Evolutionary conservation across 140 eudicot genomes (phyloP).

Genomic region (Anethum foeniculum): DNA sequence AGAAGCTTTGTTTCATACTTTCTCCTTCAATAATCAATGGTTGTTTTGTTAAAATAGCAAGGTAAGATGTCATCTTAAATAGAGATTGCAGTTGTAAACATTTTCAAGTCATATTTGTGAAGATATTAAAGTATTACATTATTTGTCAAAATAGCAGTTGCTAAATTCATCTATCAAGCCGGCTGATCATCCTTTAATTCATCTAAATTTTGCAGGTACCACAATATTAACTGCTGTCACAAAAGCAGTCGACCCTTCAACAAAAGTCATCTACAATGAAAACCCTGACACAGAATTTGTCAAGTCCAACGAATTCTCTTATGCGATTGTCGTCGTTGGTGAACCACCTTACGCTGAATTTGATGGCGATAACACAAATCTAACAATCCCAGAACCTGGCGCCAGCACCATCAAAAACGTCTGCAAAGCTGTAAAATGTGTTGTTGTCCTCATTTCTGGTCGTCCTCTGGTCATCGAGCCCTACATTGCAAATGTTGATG

Average conservation of each 20-base stretch:
- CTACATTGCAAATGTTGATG: not conserved
- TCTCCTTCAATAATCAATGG: not conserved
- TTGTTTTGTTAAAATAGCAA: not conserved
- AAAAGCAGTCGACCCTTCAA: slow-evolving; percentile 11
- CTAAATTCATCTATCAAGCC: not conserved
- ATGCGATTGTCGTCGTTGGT: slow-evolving; percentile 1
- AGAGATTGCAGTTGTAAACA: too few relatives aligned
- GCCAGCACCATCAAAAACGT: slow-evolving; percentile 3
- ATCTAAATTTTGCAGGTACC: slow-evolving; percentile 5
- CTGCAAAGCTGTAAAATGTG: slow-evolving; percentile 5
- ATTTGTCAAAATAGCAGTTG: not conserved
- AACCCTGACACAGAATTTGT: slow-evolving; percentile 13
- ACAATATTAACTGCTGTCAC: slow-evolving; percentile 11
- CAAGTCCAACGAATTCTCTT: slow-evolving; percentile 8
- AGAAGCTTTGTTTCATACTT: not conserved
- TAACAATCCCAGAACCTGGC: slow-evolving; percentile 11
- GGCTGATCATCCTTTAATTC: not conserved
- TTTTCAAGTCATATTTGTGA: too few relatives aligned
- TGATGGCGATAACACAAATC: slow-evolving; percentile 10
- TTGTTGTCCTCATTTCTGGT: slow-evolving; percentile 6
- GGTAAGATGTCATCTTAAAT: not conserved
- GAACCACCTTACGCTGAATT: slow-evolving; percentile 14
- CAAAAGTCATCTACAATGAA: slow-evolving; percentile 5
- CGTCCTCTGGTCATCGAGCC: slow-evolving; percentile 13
- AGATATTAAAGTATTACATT: not conserved